Conservation (phyloP, 2,329 filamentous ascomycete species). For the Alternaria arborescens region DNA sequence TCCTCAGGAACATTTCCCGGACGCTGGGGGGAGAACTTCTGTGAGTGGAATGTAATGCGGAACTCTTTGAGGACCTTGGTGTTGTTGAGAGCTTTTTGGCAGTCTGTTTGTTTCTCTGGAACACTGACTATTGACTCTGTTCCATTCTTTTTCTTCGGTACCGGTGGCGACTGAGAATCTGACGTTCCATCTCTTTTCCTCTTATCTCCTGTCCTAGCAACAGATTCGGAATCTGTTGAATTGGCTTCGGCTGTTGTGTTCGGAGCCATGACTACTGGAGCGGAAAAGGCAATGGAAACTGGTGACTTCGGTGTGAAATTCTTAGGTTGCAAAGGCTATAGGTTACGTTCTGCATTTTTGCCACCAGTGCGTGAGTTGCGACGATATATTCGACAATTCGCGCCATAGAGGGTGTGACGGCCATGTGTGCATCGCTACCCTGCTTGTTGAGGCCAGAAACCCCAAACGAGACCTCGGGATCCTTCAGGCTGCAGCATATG, state of each 20-base stretch:
- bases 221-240: neutral
- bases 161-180: neutral
- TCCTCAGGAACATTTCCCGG: slow-evolving; percentile 14
- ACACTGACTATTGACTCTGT: neutral
- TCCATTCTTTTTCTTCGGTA: neutral
- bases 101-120: neutral
- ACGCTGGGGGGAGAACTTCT: neutral
- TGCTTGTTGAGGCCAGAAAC: slow-evolving; percentile 3
- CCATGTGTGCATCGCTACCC: neutral
- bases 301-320: neutral
- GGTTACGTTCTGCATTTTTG: too few relatives aligned
- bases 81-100: slow-evolving; percentile 5
- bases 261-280: neutral
- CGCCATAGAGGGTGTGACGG: neutral
- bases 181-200: slow-evolving; percentile 2
- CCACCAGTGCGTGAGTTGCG: too few relatives aligned
- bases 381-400: too few relatives aligned
- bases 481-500: slow-evolving; percentile 6
- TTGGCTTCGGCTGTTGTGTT: neutral
- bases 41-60: slow-evolving; percentile 5
- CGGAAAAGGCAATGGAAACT: neutral
- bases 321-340: neutral
- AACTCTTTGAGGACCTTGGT: too few relatives aligned
- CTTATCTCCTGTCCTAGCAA: neutral
- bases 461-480: slow-evolving; percentile 6